phyloP scores from a whole-genome alignment of 2,329 filamentous ascomycete genomes.

The Monosporascus sp. region DNA sequence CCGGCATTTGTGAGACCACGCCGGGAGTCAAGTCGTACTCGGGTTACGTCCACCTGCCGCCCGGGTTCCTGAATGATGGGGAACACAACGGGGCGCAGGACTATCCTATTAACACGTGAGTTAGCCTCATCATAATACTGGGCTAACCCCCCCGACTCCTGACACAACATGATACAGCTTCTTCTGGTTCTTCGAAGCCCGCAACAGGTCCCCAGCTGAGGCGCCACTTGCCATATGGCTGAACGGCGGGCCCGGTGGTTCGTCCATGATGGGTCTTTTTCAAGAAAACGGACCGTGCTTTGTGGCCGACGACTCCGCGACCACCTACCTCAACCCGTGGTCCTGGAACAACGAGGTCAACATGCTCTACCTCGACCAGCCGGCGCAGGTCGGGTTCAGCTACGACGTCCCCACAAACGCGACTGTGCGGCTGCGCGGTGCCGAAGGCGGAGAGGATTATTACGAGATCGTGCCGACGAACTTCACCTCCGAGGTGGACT shows the following conservation, averaged over 20 bases:
- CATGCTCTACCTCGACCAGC: slow-evolving; percentile 45
- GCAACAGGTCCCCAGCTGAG: slow-evolving; percentile 31
- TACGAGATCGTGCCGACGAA: neutral
- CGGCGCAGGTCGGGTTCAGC: slow-evolving; percentile 64
- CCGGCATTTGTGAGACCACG: slow-evolving; percentile 9
- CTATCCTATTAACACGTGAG: neutral
- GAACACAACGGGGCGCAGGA: neutral
- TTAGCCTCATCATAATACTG: neutral
- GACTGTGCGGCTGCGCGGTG: slow-evolving; percentile 44
- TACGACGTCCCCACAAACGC: slow-evolving; percentile 51
- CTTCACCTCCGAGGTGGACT: neutral
- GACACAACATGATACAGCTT: slow-evolving; percentile 29
- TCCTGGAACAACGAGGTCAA: slow-evolving; percentile 59
- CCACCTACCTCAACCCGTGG: slow-evolving; percentile 54
- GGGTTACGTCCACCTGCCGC: neutral
- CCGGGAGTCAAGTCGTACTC: slow-evolving; percentile 4
- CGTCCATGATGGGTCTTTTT: slow-evolving; percentile 61
- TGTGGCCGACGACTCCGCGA: slow-evolving; percentile 35
- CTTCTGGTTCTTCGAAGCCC: slow-evolving; percentile 45
- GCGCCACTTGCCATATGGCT: slow-evolving; percentile 51
- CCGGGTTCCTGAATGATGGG: neutral
- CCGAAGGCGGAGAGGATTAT: slow-evolving; percentile 8
- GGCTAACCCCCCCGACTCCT: neutral
- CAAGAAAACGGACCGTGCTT: slow-evolving; percentile 16
- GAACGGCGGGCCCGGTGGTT: slow-evolving; percentile 61